These are phyloP conservation scores for Venturiaceae sp. DNA, from an alignment of 2,329 filamentous ascomycete species.

Conservation along the genomic window DNA sequence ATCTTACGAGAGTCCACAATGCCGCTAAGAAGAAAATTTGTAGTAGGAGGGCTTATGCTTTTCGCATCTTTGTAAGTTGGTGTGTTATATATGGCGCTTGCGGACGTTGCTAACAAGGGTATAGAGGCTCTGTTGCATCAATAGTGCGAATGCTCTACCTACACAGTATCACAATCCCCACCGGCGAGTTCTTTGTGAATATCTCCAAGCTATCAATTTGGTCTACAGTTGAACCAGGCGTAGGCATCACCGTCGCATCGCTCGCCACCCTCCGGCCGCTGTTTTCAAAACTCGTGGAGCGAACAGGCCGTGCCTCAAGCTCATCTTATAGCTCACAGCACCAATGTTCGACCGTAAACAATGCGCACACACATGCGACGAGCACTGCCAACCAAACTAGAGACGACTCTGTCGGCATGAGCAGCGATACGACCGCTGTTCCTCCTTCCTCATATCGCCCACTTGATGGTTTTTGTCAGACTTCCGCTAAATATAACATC, in stretches of 20 bases:
- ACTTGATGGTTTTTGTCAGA: not conserved
- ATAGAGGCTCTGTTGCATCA: conserved; percentile 6
- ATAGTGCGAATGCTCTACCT: conserved; percentile 7
- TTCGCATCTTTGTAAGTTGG: conserved; percentile 23
- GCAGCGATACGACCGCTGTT: not conserved
- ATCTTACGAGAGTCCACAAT: conserved; percentile 31
- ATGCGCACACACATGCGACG: not conserved
- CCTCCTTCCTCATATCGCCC: not conserved
- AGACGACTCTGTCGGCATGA: not conserved
- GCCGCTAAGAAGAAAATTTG: conserved; percentile 29
- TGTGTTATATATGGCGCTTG: not conserved
- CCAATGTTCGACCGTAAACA: not conserved
- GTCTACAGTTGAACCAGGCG: conserved; percentile 6
- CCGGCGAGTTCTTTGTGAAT: conserved; percentile 1
- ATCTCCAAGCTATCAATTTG: conserved; percentile 1
- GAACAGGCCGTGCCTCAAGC: not conserved
- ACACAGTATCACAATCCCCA: not conserved
- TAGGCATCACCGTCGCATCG: conserved; percentile 6
- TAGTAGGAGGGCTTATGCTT: conserved; percentile 27
- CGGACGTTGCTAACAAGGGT: not conserved
- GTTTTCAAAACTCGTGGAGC: not conserved
- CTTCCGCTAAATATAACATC: not conserved
- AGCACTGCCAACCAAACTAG: not conserved
- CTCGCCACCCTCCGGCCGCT: conserved; percentile 4
- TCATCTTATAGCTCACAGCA: not conserved